A percentile compares a stretch with the other conserved stretches of the same genome.
Conservation (phyloP, 352 stramenopile species). For the Globisporangium megalacanthum region DNA sequence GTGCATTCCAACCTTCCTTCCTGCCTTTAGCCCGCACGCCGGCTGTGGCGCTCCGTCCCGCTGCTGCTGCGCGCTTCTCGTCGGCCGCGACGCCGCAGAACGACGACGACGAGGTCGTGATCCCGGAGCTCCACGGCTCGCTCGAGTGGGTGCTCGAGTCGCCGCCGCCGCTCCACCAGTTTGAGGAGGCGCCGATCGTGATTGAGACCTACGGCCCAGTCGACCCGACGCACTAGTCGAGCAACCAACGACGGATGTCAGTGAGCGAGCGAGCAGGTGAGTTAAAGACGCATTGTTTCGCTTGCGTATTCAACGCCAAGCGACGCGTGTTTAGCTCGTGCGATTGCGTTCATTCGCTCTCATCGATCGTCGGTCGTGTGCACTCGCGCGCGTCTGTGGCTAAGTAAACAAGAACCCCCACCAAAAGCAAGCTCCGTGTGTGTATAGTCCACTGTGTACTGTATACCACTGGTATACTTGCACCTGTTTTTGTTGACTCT, state of each 20-base stretch:
- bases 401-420: conserved; percentile 4
- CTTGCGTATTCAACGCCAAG: background rate
- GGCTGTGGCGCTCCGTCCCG: conserved; percentile 37
- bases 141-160: conserved; percentile 84
- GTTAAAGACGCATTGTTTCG: background rate
- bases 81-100: conserved; percentile 47
- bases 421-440: no score
- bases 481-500: no score
- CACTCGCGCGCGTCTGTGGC: background rate
- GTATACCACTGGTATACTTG: no score
- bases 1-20: background rate
- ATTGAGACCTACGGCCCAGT: conserved; percentile 85
- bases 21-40: conserved; percentile 44
- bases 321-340: background rate
- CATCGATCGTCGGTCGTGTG: background rate
- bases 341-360: background rate
- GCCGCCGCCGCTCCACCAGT: conserved; percentile 86
- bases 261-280: background rate
- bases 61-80: conserved; percentile 38
- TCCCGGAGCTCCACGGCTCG: conserved; percentile 76
- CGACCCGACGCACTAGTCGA: conserved; percentile 73
- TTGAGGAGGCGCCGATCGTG: conserved; percentile 83
- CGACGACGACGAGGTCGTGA: conserved; percentile 72
- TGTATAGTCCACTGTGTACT: no score
- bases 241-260: background rate